Conservation (phyloP, 2,329 filamentous ascomycete species). For the Chaetomium globosum region DNA sequence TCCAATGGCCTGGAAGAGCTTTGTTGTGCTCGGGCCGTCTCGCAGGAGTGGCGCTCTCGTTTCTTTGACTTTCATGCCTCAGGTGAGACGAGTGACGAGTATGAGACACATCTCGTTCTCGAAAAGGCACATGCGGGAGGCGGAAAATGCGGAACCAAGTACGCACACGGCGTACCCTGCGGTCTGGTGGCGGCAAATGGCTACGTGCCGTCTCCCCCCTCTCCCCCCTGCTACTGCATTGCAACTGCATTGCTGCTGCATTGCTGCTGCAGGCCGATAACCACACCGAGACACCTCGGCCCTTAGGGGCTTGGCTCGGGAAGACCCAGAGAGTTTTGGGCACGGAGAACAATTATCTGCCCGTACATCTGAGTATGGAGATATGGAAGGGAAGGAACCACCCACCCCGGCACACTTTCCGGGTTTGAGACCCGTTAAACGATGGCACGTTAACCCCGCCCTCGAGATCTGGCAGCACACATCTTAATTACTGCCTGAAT, state of each 20-base stretch:
- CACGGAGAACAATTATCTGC: neutral
- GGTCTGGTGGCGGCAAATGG: neutral
- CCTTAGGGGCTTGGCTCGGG: neutral
- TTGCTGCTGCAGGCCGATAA: constrained; percentile 5
- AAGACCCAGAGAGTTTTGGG: neutral
- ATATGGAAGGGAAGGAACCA: neutral
- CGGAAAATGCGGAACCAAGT: constrained; percentile 6
- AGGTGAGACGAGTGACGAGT: neutral
- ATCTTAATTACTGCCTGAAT: neutral
- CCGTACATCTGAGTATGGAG: neutral
- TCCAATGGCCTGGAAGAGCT: neutral
- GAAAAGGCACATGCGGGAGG: neutral
- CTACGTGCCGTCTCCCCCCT: neutral
- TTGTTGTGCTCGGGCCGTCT: constrained; percentile 10
- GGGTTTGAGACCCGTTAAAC: neutral
- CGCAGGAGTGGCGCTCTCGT: neutral
- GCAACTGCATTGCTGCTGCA: neutral
- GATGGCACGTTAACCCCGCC: constrained; percentile 2
- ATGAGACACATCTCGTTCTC: neutral
- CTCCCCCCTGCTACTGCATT: constrained; percentile 1
- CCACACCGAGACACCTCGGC: constrained; percentile 17
- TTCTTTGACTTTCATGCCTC: neutral
- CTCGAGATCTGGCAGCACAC: constrained; percentile 8
- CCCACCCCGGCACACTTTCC: neutral
- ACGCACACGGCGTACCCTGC: constrained; percentile 5